phyloP scores from a whole-genome alignment of 495 filamentous ascomycete species.

The Talaromyces trachyspermus region DNA sequence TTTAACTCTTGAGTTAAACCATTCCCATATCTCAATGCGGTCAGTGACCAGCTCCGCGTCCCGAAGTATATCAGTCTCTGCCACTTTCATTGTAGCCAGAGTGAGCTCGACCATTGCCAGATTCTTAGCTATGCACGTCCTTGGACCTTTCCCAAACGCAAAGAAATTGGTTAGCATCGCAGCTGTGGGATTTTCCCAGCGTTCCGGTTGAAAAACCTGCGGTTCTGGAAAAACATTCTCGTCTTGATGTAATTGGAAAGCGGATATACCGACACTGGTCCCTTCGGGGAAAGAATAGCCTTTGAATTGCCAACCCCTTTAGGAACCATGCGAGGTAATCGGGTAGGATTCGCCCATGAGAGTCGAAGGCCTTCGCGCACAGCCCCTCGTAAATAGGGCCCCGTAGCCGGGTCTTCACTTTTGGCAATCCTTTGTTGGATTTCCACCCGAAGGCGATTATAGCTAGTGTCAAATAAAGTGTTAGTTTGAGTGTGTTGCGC shows the following conservation, averaged over 20 bases:
- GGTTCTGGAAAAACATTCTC: constrained; percentile 35
- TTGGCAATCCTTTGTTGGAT: constrained; percentile 15
- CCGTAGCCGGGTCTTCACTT: constrained; percentile 22
- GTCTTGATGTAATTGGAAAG: constrained; percentile 39
- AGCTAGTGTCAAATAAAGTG: too few relatives aligned
- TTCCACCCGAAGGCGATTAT: constrained; percentile 27
- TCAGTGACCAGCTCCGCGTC: constrained; percentile 29
- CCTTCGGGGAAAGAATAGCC: constrained; percentile 30
- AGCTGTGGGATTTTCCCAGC: constrained; percentile 35
- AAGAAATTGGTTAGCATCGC: constrained; percentile 36
- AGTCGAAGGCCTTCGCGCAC: constrained; percentile 39
- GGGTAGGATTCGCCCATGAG: constrained; percentile 42
- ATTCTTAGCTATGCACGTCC: constrained; percentile 45
- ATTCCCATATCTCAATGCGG: constrained; percentile 38
- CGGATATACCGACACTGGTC: constrained; percentile 34
- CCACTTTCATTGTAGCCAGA: constrained; percentile 28
- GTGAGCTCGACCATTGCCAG: constrained; percentile 35
- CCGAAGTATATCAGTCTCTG: constrained; percentile 28
- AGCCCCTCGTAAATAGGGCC: constrained; percentile 34
- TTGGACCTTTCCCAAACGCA: constrained; percentile 40
- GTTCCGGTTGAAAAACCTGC: constrained; percentile 37
- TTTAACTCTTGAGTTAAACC: constrained; percentile 40
- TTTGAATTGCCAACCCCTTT: constrained; percentile 29
- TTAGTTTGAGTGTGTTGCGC: background rate
- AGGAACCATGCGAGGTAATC: constrained; percentile 41